Evolutionary conservation across 139 green algal genomes (phyloP), one percentile per base, ranked within the genome.

Genomic region (Auxenochlorella protothecoides): DNA sequence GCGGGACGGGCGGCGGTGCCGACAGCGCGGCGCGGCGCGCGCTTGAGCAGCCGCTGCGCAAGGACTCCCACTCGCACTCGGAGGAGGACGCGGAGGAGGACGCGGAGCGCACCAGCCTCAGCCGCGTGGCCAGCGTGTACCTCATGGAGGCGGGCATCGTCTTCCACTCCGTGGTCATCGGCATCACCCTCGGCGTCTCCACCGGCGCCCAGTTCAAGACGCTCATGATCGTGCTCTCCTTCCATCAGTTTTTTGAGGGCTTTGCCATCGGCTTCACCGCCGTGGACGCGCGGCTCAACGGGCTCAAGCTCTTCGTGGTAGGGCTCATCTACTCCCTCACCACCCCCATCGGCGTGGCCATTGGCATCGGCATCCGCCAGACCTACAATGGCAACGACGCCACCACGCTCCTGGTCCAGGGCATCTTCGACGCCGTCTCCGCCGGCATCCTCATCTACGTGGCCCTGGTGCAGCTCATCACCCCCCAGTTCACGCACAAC

Each of bases 391-490:
- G 60, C 10, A 75, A 80, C 12, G 69, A 68, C 10, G 55, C 64
- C 3, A 68, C 14, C 12, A 69, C 74, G 12, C 65, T 80, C 53
- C 71, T 80, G 16, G 74, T 84, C 10, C 59, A 83, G n/a, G 86
- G 87, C 27, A 79, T 74, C 12, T 73, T 89, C 16, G 84, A 92
- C 70, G 78, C 84, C 5, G 55, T 92, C 4, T 77, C 74, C 6
- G 74, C 82, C 0, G 87, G 87, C 16, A 86, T 89, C 64, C 68
- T 92, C 66, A 69, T 85, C 11, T 92, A 89, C 76, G 84, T 87
- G 7, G 78, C 68, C 3, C 78, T 92, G 62, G 81, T 79, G 51
- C 82, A 90, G 66, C 76, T 92, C 14, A 64, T 92, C 53, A 71
- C 59, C 7, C 64, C 78, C 55, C 66, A 79, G 66, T 69, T 76